Evolutionary conservation across 495 filamentous ascomycete genomes (phyloP).

Genomic region (Xylaria telfairii): DNA sequence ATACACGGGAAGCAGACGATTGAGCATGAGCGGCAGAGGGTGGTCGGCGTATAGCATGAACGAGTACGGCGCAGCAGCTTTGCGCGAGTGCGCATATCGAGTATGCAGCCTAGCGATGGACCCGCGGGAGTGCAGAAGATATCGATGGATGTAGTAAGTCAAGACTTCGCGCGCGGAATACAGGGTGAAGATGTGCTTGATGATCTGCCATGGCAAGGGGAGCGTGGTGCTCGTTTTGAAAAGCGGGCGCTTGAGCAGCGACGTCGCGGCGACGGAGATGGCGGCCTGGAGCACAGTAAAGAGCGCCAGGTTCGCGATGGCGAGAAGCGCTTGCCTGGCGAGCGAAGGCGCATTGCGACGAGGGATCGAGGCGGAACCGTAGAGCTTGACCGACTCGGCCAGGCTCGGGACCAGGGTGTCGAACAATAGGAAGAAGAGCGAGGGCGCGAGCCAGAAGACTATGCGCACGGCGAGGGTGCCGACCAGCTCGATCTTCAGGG

Average conservation of each 20-base stretch:
- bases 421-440: slow-evolving; percentile 73
- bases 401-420: slow-evolving; percentile 73
- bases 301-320: slow-evolving; percentile 70
- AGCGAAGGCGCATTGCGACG: slow-evolving; percentile 52
- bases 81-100: slow-evolving; percentile 66
- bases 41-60: slow-evolving; percentile 74
- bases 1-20: slow-evolving; percentile 74
- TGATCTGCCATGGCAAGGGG: slow-evolving; percentile 59
- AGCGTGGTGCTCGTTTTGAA: slow-evolving; percentile 52
- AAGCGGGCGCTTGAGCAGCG: slow-evolving; percentile 41
- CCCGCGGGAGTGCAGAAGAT: slow-evolving; percentile 62
- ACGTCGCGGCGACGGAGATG: slow-evolving; percentile 46
- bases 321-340: slow-evolving; percentile 55
- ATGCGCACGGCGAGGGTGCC: slow-evolving; percentile 71
- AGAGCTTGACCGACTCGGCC: slow-evolving; percentile 70
- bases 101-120: slow-evolving; percentile 55
- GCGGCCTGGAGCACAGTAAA: slow-evolving; percentile 61
- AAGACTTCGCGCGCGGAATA: slow-evolving; percentile 61
- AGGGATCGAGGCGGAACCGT: slow-evolving; percentile 68
- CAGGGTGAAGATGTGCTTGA: slow-evolving; percentile 69
- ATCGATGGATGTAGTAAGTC: slow-evolving; percentile 77
- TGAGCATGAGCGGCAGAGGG: slow-evolving; percentile 72
- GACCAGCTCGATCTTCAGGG: slow-evolving; percentile 76
- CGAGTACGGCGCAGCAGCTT: slow-evolving; percentile 65
- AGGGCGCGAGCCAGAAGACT: slow-evolving; percentile 75